Percentiles rank a stretch among this genome's conserved stretches.
phyloP scores from a whole-genome alignment of 2,329 filamentous ascomycete genomes.

The Chaetothyriales sp. region DNA sequence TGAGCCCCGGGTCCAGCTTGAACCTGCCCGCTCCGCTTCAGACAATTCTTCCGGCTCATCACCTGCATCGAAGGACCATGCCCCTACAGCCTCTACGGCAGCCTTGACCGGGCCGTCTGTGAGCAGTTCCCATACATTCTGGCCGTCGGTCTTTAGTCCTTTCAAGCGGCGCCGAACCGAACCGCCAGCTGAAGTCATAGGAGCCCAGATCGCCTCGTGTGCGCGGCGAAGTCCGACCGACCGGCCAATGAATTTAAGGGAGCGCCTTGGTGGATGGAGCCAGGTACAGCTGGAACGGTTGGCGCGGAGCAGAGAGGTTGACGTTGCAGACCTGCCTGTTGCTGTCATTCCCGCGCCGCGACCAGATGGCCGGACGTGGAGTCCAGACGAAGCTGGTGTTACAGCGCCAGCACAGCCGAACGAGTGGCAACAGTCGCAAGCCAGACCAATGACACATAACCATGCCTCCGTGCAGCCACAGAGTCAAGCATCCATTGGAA shows the following conservation, averaged over 20 bases:
- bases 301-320: conserved; percentile 23
- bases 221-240: conserved; percentile 12
- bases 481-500: not conserved
- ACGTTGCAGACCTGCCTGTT: conserved; percentile 35
- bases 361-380: conserved; percentile 40
- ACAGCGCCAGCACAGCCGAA: not conserved
- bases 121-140: conserved; percentile 18
- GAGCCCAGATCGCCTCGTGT: conserved; percentile 36
- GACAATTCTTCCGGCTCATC: not conserved
- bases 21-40: not conserved
- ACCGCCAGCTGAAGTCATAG: conserved; percentile 45
- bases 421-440: not conserved
- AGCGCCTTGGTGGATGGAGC: conserved; percentile 34
- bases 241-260: conserved; percentile 26
- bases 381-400: conserved; percentile 25
- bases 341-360: conserved; percentile 47
- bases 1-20: not conserved
- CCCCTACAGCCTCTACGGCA: not conserved
- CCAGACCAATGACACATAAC: not conserved
- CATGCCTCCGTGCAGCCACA: not conserved
- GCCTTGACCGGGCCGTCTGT: not conserved
- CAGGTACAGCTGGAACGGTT: conserved; percentile 34
- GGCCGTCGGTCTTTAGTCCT: conserved; percentile 39
- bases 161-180: conserved; percentile 44
- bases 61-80: not conserved